phyloP scores from a whole-genome alignment of 2,329 filamentous ascomycete genomes.

The Ilyonectria mors-panacis region DNA sequence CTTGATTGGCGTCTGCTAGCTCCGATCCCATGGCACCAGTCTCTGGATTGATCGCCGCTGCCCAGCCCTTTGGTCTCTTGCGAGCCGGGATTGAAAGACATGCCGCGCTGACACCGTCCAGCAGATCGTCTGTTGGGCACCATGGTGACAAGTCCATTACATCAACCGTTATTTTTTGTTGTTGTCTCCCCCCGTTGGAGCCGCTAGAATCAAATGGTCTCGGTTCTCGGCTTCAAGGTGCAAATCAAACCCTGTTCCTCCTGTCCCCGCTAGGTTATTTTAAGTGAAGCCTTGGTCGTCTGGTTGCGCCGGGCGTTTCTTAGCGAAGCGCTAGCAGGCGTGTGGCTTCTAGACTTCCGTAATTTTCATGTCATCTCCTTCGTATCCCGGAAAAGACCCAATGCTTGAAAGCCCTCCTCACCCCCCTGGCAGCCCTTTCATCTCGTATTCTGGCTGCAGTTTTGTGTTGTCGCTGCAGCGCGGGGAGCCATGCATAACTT shows the following conservation, averaged over 20 bases:
- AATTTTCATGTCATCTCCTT: conserved; percentile 12
- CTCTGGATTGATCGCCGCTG: neutral
- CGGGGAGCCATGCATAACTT: neutral
- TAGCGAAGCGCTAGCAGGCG: neutral
- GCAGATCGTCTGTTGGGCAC: too few species aligned
- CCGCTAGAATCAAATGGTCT: neutral
- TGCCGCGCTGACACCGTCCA: neutral
- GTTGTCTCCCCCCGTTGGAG: neutral
- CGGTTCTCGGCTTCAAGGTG: neutral
- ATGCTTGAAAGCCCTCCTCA: neutral
- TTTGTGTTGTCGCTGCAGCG: neutral
- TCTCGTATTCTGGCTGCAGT: conserved; percentile 1
- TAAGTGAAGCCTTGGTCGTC: neutral
- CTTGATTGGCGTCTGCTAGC: conserved; percentile 4
- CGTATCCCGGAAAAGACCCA: conserved; percentile 5
- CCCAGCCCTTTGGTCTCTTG: neutral
- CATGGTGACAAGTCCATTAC: neutral
- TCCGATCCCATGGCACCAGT: neutral
- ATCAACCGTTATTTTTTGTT: neutral
- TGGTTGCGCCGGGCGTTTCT: neutral
- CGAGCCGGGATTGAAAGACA: neutral
- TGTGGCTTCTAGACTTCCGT: conserved; percentile 1
- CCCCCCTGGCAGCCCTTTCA: neutral
- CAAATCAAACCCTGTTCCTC: neutral
- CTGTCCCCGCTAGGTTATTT: neutral